Conservation (phyloP, 1,139 yeast genomes). For the Saccharomyces hybrid region DNA sequence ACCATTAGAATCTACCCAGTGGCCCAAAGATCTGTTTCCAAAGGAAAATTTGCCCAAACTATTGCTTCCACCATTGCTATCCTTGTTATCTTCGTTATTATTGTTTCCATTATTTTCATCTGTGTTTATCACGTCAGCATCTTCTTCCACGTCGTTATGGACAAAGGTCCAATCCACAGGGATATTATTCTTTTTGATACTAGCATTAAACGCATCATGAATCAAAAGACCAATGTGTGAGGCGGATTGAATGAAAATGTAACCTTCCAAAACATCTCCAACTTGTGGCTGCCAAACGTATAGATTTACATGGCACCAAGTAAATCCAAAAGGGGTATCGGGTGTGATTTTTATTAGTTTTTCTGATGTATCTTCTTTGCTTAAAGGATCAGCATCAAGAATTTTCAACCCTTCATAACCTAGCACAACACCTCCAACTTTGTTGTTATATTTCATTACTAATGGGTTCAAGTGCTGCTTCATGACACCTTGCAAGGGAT, state of each 20-base stretch:
- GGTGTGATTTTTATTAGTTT: constrained; percentile 61
- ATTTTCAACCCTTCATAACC: constrained; percentile 62
- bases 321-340: constrained; percentile 80
- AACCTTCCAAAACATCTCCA: constrained; percentile 81
- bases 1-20: constrained; percentile 77
- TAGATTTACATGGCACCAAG: constrained; percentile 82
- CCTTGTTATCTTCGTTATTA: constrained; percentile 14
- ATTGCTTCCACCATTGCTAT: constrained; percentile 17
- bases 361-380: constrained; percentile 27
- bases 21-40: constrained; percentile 53
- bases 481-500: constrained; percentile 71
- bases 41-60: constrained; percentile 11
- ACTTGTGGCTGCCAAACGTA: constrained; percentile 82
- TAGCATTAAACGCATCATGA: constrained; percentile 91
- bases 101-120: constrained; percentile 24
- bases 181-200: constrained; percentile 75
- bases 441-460: constrained; percentile 70
- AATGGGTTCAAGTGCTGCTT: constrained; percentile 85
- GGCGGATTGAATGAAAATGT: constrained; percentile 86
- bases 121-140: constrained; percentile 22
- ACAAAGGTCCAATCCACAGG: constrained; percentile 80
- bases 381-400: constrained; percentile 34
- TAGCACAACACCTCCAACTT: constrained; percentile 74
- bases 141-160: constrained; percentile 54
- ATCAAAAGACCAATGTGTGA: constrained; percentile 87